Conservation (phyloP, 2,329 filamentous ascomycete species). For the Penicillium sp. region DNA sequence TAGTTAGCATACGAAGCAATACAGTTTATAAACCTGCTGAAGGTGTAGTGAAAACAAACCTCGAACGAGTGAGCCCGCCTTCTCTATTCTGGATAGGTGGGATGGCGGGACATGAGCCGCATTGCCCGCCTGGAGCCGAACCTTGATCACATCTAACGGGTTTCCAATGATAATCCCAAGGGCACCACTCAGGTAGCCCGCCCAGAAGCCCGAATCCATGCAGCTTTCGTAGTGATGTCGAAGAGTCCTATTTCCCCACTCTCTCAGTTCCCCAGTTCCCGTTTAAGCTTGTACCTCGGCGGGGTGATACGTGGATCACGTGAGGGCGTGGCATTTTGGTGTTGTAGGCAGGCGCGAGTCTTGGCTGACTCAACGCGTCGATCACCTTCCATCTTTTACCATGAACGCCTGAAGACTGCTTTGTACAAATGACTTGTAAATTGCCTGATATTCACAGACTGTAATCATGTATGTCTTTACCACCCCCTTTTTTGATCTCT, state of each 20-base stretch:
- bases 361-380: conserved; percentile 2
- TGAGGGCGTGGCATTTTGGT: conserved; percentile 37
- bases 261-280: conserved; percentile 6
- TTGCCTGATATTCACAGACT: not conserved
- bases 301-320: conserved; percentile 23
- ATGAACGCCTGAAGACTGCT: not conserved
- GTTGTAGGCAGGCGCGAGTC: conserved; percentile 21
- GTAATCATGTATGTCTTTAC: conserved; percentile 5
- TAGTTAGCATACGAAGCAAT: not conserved
- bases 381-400: not conserved
- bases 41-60: conserved; percentile 25
- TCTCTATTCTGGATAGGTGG: conserved; percentile 35
- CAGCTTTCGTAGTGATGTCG: not conserved
- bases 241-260: conserved; percentile 3
- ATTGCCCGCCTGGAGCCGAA: conserved; percentile 70
- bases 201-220: conserved; percentile 77
- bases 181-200: conserved; percentile 84
- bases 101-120: conserved; percentile 23
- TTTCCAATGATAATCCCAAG: conserved; percentile 87
- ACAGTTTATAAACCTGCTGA: not conserved
- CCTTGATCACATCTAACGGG: conserved; percentile 77
- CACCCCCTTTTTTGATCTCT: not conserved
- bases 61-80: conserved; percentile 38
- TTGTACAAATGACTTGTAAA: not conserved
- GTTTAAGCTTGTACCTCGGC: conserved; percentile 1